phyloP scores from a whole-genome alignment of 306 rosid genomes.

The Alnus glutinosa region DNA sequence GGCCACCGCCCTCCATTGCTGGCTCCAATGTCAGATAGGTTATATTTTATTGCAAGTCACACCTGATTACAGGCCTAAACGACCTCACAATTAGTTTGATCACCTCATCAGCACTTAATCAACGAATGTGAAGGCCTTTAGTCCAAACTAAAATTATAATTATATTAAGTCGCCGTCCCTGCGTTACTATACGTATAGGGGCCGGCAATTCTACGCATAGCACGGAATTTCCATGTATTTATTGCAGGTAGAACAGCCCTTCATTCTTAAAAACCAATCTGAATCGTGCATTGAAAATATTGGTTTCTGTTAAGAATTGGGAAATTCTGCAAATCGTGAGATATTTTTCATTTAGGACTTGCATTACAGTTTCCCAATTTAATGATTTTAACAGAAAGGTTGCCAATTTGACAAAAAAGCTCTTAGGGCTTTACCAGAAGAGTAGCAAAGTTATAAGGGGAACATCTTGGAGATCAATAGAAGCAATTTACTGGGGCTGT shows the following conservation, averaged over 20 bases:
- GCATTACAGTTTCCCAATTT: neutral
- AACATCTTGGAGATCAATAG: constrained; percentile 27
- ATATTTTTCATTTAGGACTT: neutral
- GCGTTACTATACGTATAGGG: too few relatives aligned
- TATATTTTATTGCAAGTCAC: too few relatives aligned
- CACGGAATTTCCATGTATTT: neutral
- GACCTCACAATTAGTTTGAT: too few relatives aligned
- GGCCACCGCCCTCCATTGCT: too few relatives aligned
- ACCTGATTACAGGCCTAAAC: too few relatives aligned
- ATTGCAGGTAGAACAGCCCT: neutral
- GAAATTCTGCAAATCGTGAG: neutral
- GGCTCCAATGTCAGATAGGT: too few relatives aligned
- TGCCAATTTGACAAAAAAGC: too few relatives aligned
- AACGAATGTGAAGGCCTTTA: too few relatives aligned
- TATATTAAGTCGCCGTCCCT: too few relatives aligned
- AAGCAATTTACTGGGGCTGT: neutral
- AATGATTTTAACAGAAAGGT: too few relatives aligned
- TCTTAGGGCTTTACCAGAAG: constrained; percentile 24
- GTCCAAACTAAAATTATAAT: too few relatives aligned
- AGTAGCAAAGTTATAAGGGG: constrained; percentile 12
- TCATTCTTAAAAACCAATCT: neutral
- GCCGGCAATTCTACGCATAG: neutral
- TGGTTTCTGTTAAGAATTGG: neutral
- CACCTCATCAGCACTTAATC: too few relatives aligned
- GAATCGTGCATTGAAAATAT: neutral